Conservation (phyloP, 2,329 filamentous ascomycete species). For the Colletotrichum godetiae region DNA sequence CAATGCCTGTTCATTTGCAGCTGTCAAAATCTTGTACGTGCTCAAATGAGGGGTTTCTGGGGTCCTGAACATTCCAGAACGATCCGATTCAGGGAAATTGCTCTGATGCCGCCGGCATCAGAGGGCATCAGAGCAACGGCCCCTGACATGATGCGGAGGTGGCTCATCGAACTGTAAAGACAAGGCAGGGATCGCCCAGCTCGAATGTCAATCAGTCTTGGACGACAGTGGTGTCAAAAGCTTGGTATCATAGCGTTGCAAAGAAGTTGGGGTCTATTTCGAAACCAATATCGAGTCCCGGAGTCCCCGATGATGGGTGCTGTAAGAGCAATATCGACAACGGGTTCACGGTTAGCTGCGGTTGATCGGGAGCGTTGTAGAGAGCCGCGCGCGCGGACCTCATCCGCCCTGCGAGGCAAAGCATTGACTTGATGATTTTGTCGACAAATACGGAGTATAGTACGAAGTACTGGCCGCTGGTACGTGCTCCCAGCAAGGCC, state of each 20-base stretch:
- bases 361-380: not conserved
- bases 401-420: not conserved
- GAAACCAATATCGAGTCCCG: slow-evolving; percentile 2
- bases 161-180: not conserved
- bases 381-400: not conserved
- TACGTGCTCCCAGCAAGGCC: not conserved
- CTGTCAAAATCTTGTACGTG: not conserved
- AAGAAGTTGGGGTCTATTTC: not conserved
- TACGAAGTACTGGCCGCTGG: not conserved
- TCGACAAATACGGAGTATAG: not conserved
- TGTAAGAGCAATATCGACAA: not conserved
- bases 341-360: not conserved
- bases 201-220: not conserved
- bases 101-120: slow-evolving; percentile 2
- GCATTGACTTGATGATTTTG: not conserved
- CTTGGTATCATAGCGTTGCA: not conserved
- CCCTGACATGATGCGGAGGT: not conserved
- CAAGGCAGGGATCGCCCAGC: not conserved
- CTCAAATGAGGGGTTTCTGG: not conserved
- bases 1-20: not conserved
- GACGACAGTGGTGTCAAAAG: not conserved
- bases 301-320: slow-evolving; percentile 2
- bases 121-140: not conserved
- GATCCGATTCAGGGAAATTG: not conserved
- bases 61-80: not conserved